A percentile compares a stretch with the other conserved stretches of the same genome.
Conservation (phyloP, 2,329 filamentous ascomycete species). For the Fusarium sp. region DNA sequence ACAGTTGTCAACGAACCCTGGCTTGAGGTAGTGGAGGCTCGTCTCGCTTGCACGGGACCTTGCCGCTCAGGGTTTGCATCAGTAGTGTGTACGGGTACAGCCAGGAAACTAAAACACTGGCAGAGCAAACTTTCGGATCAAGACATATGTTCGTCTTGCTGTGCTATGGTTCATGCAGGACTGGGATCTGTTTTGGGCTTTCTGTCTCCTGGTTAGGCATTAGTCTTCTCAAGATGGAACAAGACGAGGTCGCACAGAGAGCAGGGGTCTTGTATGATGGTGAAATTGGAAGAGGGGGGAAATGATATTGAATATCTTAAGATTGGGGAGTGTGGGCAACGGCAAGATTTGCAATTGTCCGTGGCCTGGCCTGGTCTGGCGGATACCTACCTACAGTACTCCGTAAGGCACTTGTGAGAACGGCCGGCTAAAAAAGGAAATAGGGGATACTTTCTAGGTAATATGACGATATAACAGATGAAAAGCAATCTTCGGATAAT, state of each 20-base stretch:
- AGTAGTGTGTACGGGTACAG: slow-evolving; percentile 25
- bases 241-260: slow-evolving; percentile 41
- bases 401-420: slow-evolving; percentile 1
- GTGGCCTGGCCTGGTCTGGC: slow-evolving; percentile 22
- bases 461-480: slow-evolving; percentile 30
- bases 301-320: slow-evolving; percentile 39
- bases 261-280: slow-evolving; percentile 27
- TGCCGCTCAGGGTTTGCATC: slow-evolving; percentile 22
- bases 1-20: slow-evolving; percentile 23
- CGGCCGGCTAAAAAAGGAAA: slow-evolving; percentile 14
- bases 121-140: slow-evolving; percentile 33
- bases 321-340: slow-evolving; percentile 37
- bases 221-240: slow-evolving; percentile 26
- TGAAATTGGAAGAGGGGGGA: slow-evolving; percentile 36
- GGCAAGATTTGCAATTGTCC: slow-evolving; percentile 44
- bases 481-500: slow-evolving; percentile 9
- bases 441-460: slow-evolving; percentile 19
- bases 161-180: slow-evolving; percentile 28
- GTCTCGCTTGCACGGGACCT: slow-evolving; percentile 34
- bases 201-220: slow-evolving; percentile 27
- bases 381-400: slow-evolving; percentile 23
- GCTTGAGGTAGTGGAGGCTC: slow-evolving; percentile 32
- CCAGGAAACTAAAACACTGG: slow-evolving; percentile 28
- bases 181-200: slow-evolving; percentile 24
- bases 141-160: slow-evolving; percentile 23